Evolutionary conservation across 2,329 filamentous ascomycete species (phyloP).

Genomic region (Myriosclerotinia scirpicola): DNA sequence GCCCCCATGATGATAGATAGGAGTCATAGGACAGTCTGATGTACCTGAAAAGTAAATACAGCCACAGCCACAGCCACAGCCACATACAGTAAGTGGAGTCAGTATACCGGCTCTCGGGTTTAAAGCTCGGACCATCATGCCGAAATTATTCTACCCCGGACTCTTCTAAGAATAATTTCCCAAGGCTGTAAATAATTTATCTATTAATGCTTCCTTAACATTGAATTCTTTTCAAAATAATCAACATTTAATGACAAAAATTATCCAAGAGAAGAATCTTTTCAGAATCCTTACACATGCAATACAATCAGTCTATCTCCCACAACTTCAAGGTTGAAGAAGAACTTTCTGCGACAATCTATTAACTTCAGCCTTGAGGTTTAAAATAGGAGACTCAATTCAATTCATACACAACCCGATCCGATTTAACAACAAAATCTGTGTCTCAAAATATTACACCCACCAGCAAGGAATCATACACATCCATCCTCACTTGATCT

Average conservation of each 20-base stretch:
- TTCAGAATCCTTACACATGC: neutral
- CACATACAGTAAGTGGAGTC: neutral
- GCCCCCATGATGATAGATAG: too few species aligned
- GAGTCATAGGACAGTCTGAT: too few species aligned
- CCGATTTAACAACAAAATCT: neutral
- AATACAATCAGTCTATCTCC: neutral
- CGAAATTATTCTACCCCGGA: conserved; percentile 16
- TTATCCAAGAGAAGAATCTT: neutral
- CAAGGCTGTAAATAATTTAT: conserved; percentile 9
- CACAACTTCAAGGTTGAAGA: neutral
- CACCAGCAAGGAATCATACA: neutral
- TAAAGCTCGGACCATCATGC: neutral
- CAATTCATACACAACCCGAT: neutral
- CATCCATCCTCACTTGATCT: neutral
- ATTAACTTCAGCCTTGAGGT: conserved; percentile 20
- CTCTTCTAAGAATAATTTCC: conserved; percentile 11
- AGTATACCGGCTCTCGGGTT: neutral
- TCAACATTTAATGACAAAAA: neutral
- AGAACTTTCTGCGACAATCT: neutral
- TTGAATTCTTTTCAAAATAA: neutral
- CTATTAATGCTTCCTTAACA: conserved; percentile 1
- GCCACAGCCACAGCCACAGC: neutral
- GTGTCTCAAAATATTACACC: neutral
- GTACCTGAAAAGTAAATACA: too few species aligned
- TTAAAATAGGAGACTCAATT: conserved; percentile 10